These are phyloP conservation scores for Candida freyschussii DNA, from an alignment of 1,139 yeast species.

Conservation along the genomic window DNA sequence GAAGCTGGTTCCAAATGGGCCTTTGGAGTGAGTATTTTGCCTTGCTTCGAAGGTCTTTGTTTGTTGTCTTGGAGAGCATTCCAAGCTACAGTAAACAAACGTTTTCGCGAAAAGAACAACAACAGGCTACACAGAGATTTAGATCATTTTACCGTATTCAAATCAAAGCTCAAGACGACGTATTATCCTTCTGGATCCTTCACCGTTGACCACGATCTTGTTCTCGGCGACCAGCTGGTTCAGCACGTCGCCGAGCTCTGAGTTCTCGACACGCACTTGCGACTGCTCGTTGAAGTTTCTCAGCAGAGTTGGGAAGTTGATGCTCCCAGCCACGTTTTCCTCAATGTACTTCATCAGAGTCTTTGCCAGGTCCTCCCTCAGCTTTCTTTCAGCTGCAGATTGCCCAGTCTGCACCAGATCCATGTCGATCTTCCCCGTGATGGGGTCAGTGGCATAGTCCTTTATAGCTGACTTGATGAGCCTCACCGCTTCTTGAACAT, in stretches of 20 bases:
- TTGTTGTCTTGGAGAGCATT: no score
- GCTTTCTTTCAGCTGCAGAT: constrained; percentile 77
- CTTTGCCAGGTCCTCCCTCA: constrained; percentile 67
- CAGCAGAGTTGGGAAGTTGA: constrained; percentile 13
- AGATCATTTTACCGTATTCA: no score
- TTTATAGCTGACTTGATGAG: constrained; percentile 89
- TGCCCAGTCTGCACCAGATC: constrained; percentile 96
- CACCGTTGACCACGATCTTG: constrained; percentile 65
- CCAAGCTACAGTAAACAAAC: no score
- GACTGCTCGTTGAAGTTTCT: constrained; percentile 59
- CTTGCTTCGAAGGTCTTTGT: no score
- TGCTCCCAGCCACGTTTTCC: constrained; percentile 25
- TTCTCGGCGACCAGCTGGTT: constrained; percentile 65
- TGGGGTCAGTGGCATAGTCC: constrained; percentile 97
- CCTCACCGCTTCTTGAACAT: constrained; percentile 93
- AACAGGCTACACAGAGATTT: no score
- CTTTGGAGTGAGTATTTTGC: no score
- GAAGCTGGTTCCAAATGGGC: no score
- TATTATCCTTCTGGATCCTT: constrained; percentile 64
- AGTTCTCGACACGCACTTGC: constrained; percentile 62
- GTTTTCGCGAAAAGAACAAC: no score
- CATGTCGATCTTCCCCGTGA: constrained; percentile 96
- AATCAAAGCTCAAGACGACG: constrained; percentile 22
- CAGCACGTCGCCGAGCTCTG: constrained; percentile 64
- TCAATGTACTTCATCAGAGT: constrained; percentile 51